These are phyloP conservation scores for Aurinia saxatilis DNA, from an alignment of 345 rosid genomes.

Conservation along the genomic window DNA sequence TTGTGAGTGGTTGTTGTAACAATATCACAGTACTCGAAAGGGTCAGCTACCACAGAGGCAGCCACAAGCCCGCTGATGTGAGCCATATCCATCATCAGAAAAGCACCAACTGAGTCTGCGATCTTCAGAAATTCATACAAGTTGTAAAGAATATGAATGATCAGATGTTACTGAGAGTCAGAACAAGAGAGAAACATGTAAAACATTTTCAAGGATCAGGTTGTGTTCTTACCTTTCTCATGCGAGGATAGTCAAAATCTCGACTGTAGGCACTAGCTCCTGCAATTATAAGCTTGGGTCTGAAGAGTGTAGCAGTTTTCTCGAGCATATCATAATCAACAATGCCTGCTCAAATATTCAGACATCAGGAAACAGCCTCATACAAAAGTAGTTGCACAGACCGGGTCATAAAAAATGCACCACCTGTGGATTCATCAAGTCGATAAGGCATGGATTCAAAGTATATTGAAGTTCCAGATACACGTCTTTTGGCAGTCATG, in stretches of 20 bases:
- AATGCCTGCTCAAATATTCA: constrained; percentile 42
- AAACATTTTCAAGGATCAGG: neutral
- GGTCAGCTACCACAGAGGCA: constrained; percentile 84
- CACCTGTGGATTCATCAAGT: constrained; percentile 86
- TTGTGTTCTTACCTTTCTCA: constrained; percentile 66
- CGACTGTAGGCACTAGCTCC: constrained; percentile 98
- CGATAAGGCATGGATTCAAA: constrained; percentile 96
- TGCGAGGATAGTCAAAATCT: constrained; percentile 87
- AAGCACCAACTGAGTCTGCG: constrained; percentile 86
- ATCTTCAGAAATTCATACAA: constrained; percentile 44
- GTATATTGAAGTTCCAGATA: constrained; percentile 89
- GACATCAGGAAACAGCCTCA: constrained; percentile 2
- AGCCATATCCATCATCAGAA: constrained; percentile 99
- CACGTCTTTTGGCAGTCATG: constrained; percentile 89
- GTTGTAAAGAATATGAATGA: neutral
- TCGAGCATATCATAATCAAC: constrained; percentile 94
- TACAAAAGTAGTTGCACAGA: constrained; percentile 2
- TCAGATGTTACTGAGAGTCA: constrained; percentile 3
- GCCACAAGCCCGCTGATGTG: constrained; percentile 95
- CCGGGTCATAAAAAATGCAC: constrained; percentile 1
- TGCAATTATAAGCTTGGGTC: constrained; percentile 90
- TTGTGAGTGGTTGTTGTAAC: constrained; percentile 94
- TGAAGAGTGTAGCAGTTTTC: constrained; percentile 72
- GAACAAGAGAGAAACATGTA: neutral
- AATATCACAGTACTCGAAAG: constrained; percentile 80